Evolutionary conservation across 140 eudicot species (phyloP), one percentile per base, ranked within the genome.

Genomic region (Anethum foeniculum): DNA sequence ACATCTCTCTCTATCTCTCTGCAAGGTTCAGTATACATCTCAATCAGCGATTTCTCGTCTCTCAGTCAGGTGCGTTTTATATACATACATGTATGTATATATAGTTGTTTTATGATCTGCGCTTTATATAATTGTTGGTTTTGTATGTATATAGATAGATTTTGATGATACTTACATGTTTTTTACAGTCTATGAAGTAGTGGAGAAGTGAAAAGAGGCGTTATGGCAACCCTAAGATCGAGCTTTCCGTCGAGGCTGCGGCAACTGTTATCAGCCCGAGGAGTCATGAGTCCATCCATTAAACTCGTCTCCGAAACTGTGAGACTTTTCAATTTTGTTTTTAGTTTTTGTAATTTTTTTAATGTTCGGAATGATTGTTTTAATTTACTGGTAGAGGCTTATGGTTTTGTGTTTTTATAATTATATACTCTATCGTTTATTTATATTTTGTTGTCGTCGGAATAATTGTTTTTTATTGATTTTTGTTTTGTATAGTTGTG

Each of bases 291-390:
- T 30, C 97, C 99, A 15, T 85, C 91, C 76, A 81, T 95, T 84
- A 91, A 95, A 85, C 92, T 92, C 46, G 97, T 92, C 79, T 85
- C 99, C 6, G 97, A 95, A 68, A 86, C 97, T 77, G 99, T 95
- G 85, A 87, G 94, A 60, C 68, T 60, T n/a, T 6, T 60, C 13
- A 58, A 21, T 58, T 58, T 58, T 11, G 28, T 23, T 58, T 7
- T 58, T 58, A 23, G 13, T 23, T 58, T 23, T 21, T 1, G 67
- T 58, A 23, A 6, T 10, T 60, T 60, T n/a, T 23, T 23, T 6
- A 12, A 47, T 47, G 51, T 47, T 47, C 4, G 5, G 18, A 47
- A 3, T 47, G 52, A 47, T 60, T 60, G 58, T 51, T 60, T 58
- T n/a, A 23, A 60, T 60, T n/a, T 15, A 60, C 27, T n/a, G 11